Conservation (phyloP, 306 rosid species). For the Begonia peltatifolia region DNA sequence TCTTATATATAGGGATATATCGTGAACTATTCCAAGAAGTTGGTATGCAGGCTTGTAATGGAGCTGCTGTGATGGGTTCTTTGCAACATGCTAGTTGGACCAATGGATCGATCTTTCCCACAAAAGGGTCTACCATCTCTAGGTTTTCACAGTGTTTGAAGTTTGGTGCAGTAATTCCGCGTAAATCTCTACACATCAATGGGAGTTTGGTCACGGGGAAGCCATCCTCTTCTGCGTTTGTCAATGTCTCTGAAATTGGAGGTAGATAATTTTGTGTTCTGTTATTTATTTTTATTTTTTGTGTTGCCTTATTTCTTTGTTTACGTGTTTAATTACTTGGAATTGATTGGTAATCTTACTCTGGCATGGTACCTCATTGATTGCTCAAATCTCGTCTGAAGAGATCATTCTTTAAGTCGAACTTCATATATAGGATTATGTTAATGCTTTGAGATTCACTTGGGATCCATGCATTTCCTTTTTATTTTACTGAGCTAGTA, state of each 20-base stretch:
- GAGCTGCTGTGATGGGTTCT: conserved; percentile 48
- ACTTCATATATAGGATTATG: too few species aligned
- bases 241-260: conserved; percentile 39
- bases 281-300: not conserved
- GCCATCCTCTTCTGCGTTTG: conserved; percentile 26
- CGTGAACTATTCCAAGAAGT: not conserved
- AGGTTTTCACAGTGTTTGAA: conserved; percentile 22
- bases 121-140: conserved; percentile 17
- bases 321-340: not conserved
- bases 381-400: too few species aligned
- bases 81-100: conserved; percentile 41
- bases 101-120: conserved; percentile 23
- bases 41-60: conserved; percentile 39
- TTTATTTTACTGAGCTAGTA: too few species aligned
- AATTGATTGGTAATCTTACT: not conserved
- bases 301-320: not conserved
- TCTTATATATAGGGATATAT: too few species aligned
- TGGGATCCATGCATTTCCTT: too few species aligned
- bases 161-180: conserved; percentile 21
- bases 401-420: too few species aligned
- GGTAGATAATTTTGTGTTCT: conserved; percentile 20
- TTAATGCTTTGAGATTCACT: too few species aligned
- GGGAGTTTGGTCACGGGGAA: conserved; percentile 45
- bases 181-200: conserved; percentile 30
- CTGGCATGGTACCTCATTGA: not conserved